Percentiles rank a stretch among this genome's conserved stretches.
Conservation (phyloP, 2,329 filamentous ascomycete genomes). For the Didymella sp. region DNA sequence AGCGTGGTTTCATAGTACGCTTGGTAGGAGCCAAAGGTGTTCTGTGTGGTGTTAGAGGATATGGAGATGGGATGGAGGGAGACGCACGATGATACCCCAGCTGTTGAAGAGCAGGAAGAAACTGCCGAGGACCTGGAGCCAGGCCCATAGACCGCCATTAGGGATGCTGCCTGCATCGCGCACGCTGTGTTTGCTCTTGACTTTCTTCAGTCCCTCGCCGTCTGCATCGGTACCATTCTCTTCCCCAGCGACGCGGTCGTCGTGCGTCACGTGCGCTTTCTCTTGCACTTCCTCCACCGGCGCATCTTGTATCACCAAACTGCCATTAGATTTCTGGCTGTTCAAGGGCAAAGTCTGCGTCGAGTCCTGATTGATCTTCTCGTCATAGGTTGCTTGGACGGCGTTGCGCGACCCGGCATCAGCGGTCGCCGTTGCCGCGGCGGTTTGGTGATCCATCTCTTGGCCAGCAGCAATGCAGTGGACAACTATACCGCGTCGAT, state of each 20-base stretch:
- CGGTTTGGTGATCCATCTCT: slow-evolving; percentile 12
- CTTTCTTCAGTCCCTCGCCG: slow-evolving; percentile 26
- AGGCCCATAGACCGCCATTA: slow-evolving; percentile 56
- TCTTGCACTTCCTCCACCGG: slow-evolving; percentile 21
- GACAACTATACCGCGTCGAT: not conserved
- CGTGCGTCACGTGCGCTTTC: slow-evolving; percentile 23
- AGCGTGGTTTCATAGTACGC: slow-evolving; percentile 56
- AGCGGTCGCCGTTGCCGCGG: slow-evolving; percentile 1
- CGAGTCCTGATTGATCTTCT: slow-evolving; percentile 23
- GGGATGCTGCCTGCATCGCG: slow-evolving; percentile 54
- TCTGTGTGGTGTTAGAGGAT: slow-evolving; percentile 21
- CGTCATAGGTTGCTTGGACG: slow-evolving; percentile 19
- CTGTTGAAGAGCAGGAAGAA: slow-evolving; percentile 59
- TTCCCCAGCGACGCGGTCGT: slow-evolving; percentile 4
- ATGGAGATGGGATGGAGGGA: not conserved
- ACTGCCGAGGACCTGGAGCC: slow-evolving; percentile 57
- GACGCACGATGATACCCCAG: slow-evolving; percentile 51
- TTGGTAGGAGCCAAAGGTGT: slow-evolving; percentile 58
- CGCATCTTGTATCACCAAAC: slow-evolving; percentile 11
- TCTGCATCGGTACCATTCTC: not conserved
- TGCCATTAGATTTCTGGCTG: slow-evolving; percentile 24
- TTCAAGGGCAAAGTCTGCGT: slow-evolving; percentile 20
- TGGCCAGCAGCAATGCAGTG: not conserved
- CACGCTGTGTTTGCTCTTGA: slow-evolving; percentile 42
- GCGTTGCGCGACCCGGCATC: slow-evolving; percentile 8